Evolutionary conservation across 768 basidiomycete species (phyloP).

Genomic region (Pleurotus ostreatus): DNA sequence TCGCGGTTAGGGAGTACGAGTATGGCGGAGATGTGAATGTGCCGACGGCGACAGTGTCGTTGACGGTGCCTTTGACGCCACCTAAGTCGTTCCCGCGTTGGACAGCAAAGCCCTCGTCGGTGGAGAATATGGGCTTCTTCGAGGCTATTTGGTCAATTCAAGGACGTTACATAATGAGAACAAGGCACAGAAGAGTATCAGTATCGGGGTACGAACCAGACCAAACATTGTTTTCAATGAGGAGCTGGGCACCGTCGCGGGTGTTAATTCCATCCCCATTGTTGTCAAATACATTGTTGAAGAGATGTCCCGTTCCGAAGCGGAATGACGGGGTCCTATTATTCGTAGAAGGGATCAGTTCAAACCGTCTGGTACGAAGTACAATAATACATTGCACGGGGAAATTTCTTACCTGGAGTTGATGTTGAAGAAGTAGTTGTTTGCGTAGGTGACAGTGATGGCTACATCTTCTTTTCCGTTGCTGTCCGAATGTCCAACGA

Average conservation of each 20-base stretch:
- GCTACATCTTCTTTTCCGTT: conserved; percentile 29
- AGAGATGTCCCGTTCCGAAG: conserved; percentile 43
- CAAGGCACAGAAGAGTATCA: neutral
- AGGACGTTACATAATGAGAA: neutral
- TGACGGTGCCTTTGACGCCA: conserved; percentile 13
- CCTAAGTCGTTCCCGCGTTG: conserved; percentile 33
- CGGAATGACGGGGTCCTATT: conserved; percentile 38
- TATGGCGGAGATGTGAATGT: conserved; percentile 31
- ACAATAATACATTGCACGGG: no score
- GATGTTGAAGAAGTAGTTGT: conserved; percentile 1
- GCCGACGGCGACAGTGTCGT: conserved; percentile 27
- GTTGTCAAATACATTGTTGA: conserved; percentile 40
- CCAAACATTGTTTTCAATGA: conserved; percentile 47
- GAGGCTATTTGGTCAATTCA: conserved; percentile 16
- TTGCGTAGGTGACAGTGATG: conserved; percentile 20
- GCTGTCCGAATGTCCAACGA: conserved; percentile 41
- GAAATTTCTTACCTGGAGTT: neutral
- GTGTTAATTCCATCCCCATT: conserved; percentile 22
- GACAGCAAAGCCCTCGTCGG: conserved; percentile 38
- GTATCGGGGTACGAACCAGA: conserved; percentile 22
- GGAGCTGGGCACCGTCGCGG: conserved; percentile 29
- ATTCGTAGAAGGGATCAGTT: neutral
- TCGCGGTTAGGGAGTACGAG: conserved; percentile 25
- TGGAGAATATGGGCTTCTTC: conserved; percentile 36
- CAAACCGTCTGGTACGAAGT: no score